Percentiles rank a stretch among this genome's conserved stretches.
phyloP scores from a whole-genome alignment of 2,329 filamentous ascomycete genomes.

The Helminthosporium solani region DNA sequence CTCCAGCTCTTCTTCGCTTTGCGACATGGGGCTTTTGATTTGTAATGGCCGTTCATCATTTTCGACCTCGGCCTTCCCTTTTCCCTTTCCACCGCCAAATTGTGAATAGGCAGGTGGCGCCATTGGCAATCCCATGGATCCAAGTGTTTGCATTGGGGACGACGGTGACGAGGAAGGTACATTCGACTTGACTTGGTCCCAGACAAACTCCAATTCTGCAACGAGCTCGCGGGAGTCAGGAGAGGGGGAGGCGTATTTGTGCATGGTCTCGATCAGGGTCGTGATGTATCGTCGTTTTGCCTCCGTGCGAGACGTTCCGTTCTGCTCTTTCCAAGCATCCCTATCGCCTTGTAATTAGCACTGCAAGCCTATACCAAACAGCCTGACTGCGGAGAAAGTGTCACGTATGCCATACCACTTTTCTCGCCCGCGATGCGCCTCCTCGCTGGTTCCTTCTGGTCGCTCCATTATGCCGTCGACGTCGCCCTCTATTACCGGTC shows the following conservation, averaged over 20 bases:
- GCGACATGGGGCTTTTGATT: conserved; percentile 81
- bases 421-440: conserved; percentile 57
- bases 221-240: conserved; percentile 85
- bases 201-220: conserved; percentile 95
- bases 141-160: conserved; percentile 41
- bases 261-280: conserved; percentile 94
- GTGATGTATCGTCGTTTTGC: conserved; percentile 93
- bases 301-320: conserved; percentile 80
- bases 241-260: conserved; percentile 84
- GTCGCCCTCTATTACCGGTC: conserved; percentile 68
- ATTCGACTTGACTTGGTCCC: conserved; percentile 95
- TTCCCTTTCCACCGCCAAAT: conserved; percentile 48
- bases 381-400: background rate
- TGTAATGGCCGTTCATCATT: conserved; percentile 40
- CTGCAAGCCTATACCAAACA: background rate
- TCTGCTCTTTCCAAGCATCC: conserved; percentile 94
- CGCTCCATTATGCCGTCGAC: conserved; percentile 92
- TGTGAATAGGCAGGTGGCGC: conserved; percentile 26
- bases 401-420: conserved; percentile 60
- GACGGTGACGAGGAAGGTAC: conserved; percentile 60
- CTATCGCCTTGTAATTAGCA: conserved; percentile 37
- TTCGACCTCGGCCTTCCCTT: conserved; percentile 10
- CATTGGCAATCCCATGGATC: conserved; percentile 34
- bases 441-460: conserved; percentile 57
- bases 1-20: conserved; percentile 59